phyloP scores from a whole-genome alignment of 192 early-diverging fungal species.

The Mortierella antarctica region DNA sequence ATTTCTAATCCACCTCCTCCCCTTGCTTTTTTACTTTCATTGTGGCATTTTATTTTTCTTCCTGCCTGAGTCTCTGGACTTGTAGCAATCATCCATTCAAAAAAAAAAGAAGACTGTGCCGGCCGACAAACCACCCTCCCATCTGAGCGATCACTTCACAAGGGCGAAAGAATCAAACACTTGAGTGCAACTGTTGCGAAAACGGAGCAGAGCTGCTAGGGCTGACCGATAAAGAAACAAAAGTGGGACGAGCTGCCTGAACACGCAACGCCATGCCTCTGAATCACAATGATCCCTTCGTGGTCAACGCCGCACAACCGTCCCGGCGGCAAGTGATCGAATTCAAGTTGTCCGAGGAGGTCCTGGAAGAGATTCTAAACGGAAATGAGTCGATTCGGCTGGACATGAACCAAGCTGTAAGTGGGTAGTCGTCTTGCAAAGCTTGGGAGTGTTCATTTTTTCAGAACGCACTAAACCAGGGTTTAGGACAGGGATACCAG shows the following conservation, averaged over 20 bases:
- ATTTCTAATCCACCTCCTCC: neutral
- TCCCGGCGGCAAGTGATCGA: constrained; percentile 47
- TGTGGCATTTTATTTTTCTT: neutral
- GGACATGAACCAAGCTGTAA: constrained; percentile 50
- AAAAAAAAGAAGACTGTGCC: neutral
- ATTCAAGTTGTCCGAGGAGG: constrained; percentile 50
- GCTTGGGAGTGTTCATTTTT: no score
- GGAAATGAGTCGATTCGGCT: constrained; percentile 42
- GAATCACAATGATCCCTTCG: constrained; percentile 49
- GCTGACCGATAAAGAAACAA: constrained; percentile 85
- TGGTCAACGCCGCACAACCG: constrained; percentile 49
- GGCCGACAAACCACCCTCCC: neutral
- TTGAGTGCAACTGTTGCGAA: constrained; percentile 77
- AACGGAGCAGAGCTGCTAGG: constrained; percentile 27
- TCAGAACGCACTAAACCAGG: no score
- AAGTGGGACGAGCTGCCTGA: neutral
- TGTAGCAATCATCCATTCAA: neutral
- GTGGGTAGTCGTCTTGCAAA: neutral
- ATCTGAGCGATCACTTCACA: constrained; percentile 85
- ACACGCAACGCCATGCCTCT: constrained; percentile 89
- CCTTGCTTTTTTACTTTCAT: neutral
- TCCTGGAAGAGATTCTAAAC: constrained; percentile 50
- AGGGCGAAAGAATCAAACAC: no score
- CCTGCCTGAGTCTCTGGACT: neutral
- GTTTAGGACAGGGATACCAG: no score